Conservation (phyloP, 2,329 filamentous ascomycete species). For the Remersonia thermophila region DNA sequence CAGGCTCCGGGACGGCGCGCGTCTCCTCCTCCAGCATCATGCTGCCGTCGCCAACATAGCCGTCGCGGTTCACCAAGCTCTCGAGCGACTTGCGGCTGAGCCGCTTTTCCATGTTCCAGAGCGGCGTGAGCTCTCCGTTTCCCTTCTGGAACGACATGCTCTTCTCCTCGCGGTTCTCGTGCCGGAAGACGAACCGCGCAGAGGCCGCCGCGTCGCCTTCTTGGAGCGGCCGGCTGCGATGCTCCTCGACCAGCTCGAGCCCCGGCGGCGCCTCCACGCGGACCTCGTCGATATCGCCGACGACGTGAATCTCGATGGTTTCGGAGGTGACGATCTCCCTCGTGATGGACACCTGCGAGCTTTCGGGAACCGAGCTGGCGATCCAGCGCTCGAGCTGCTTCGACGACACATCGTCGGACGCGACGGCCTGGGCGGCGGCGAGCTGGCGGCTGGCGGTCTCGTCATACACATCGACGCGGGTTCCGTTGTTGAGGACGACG, state of each 20-base stretch:
- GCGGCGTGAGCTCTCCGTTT: slow-evolving; percentile 15
- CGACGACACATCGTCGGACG: slow-evolving; percentile 20
- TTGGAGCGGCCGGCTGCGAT: no score
- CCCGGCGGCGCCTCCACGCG: slow-evolving; percentile 44
- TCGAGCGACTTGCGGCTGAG: slow-evolving; percentile 2
- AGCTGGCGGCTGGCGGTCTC: slow-evolving; percentile 19
- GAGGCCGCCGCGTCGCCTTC: slow-evolving; percentile 2
- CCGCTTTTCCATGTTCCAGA: slow-evolving; percentile 16
- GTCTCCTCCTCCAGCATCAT: no score
- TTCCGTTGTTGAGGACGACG: slow-evolving; percentile 47
- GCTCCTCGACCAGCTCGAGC: slow-evolving; percentile 44
- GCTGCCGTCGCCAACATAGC: no score
- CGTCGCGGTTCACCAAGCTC: no score
- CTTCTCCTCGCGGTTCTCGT: slow-evolving; percentile 39
- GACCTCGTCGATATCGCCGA: slow-evolving; percentile 38
- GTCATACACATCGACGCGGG: slow-evolving; percentile 42
- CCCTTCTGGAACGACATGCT: slow-evolving; percentile 25
- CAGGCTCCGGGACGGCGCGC: no score
- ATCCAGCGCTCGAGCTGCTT: slow-evolving; percentile 40
- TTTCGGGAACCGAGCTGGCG: slow-evolving; percentile 39
- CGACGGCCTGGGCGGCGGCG: slow-evolving; percentile 23
- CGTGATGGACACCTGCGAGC: slow-evolving; percentile 47
- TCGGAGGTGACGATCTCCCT: slow-evolving; percentile 48
- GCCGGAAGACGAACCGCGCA: slow-evolving; percentile 44
- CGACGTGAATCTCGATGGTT: slow-evolving; percentile 52